Percentiles rank a stretch among this genome's conserved stretches.
These are phyloP conservation scores for Karstenula rhodostoma DNA, from an alignment of 2,329 filamentous ascomycete genomes.

Conservation along the genomic window DNA sequence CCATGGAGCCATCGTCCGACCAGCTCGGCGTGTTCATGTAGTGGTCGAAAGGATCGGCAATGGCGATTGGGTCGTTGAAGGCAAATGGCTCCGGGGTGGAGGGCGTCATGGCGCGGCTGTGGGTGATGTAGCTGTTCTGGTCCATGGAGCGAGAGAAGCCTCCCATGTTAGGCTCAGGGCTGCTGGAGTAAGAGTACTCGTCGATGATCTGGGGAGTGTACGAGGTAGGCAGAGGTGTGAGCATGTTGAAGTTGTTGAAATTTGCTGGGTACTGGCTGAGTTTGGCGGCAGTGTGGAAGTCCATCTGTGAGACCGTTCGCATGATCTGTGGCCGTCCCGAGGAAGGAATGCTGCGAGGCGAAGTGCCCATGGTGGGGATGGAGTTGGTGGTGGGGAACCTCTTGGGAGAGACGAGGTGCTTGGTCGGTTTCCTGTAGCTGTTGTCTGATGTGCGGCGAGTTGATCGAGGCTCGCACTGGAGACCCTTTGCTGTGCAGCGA, in stretches of 20 bases:
- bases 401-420: slow-evolving; percentile 36
- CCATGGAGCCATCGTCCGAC: slow-evolving; percentile 32
- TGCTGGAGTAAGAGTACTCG: slow-evolving; percentile 34
- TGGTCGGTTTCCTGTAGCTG: slow-evolving; percentile 39
- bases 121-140: slow-evolving; percentile 26
- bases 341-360: slow-evolving; percentile 34
- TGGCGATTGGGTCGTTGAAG: slow-evolving; percentile 32
- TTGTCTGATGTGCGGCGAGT: slow-evolving; percentile 49
- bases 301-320: slow-evolving; percentile 38
- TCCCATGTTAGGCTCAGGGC: slow-evolving; percentile 32
- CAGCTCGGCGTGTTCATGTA: slow-evolving; percentile 34
- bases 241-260: slow-evolving; percentile 35
- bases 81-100: slow-evolving; percentile 42
- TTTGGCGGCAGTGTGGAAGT: slow-evolving; percentile 38
- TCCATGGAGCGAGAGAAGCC: slow-evolving; percentile 28
- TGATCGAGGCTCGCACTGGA: slow-evolving; percentile 46
- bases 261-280: slow-evolving; percentile 32
- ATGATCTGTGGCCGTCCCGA: slow-evolving; percentile 29
- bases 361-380: slow-evolving; percentile 29
- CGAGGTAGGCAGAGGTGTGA: slow-evolving; percentile 38
- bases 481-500: slow-evolving; percentile 45
- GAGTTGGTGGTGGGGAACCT: slow-evolving; percentile 33
- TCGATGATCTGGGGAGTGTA: slow-evolving; percentile 34
- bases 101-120: slow-evolving; percentile 35
- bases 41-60: slow-evolving; percentile 29